These are phyloP conservation scores for Gastrolobium bilobum DNA, from an alignment of 306 rosid species.

Conservation along the genomic window DNA sequence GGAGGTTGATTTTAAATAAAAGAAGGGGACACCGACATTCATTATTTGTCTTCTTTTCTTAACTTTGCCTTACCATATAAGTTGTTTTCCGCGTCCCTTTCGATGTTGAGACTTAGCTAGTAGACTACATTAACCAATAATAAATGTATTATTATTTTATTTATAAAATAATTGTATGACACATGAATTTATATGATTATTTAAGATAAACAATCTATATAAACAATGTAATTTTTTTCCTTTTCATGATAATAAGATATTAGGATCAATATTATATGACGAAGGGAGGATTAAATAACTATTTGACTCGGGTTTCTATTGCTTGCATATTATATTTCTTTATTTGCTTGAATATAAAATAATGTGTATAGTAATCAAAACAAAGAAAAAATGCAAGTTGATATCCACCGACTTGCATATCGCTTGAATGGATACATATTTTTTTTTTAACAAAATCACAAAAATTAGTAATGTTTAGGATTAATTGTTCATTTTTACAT, in stretches of 20 bases:
- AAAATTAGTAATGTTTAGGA: background rate
- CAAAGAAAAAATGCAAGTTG: background rate
- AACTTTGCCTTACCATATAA: background rate
- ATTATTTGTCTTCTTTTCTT: background rate
- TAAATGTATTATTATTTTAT: no score
- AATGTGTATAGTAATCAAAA: background rate
- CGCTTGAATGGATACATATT: no score
- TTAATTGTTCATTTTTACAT: background rate
- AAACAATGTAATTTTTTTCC: background rate
- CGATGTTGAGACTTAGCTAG: background rate
- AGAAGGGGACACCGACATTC: constrained; percentile 7
- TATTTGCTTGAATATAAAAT: background rate
- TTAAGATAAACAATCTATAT: background rate
- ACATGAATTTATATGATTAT: background rate
- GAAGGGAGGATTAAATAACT: constrained; percentile 31
- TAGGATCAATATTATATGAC: background rate
- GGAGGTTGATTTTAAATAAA: constrained; percentile 34
- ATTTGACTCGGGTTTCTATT: constrained; percentile 14
- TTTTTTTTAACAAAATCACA: no score
- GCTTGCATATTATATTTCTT: background rate
- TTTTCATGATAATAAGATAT: background rate
- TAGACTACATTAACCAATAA: no score
- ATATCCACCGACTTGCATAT: background rate
- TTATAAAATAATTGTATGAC: no score
- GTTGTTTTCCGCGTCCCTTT: constrained; percentile 13